Conservation (phyloP, 768 basidiomycete genomes). For the Coprinellus micaceus region DNA sequence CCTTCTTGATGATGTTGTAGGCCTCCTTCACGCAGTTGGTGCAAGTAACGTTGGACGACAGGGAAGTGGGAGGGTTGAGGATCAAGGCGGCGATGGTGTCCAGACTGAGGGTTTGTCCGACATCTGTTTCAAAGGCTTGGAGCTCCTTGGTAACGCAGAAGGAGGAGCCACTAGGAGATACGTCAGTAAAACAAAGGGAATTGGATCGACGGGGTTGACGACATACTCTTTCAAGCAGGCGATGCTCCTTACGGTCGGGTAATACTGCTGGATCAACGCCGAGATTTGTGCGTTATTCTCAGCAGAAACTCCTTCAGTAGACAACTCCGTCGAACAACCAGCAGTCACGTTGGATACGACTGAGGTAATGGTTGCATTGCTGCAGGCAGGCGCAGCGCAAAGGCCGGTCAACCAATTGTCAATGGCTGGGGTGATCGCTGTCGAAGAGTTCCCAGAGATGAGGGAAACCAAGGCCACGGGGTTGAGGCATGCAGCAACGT, state of each 20-base stretch:
- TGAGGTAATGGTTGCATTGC: constrained; percentile 53
- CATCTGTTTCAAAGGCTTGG: constrained; percentile 42
- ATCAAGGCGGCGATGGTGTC: constrained; percentile 23
- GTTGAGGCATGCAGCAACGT: constrained; percentile 47
- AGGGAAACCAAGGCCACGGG: constrained; percentile 42
- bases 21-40: constrained; percentile 50
- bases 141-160: constrained; percentile 59
- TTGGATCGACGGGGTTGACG: neutral
- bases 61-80: constrained; percentile 10
- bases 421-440: constrained; percentile 46
- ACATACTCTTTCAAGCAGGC: constrained; percentile 67
- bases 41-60: constrained; percentile 43
- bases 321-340: constrained; percentile 42
- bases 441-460: constrained; percentile 26
- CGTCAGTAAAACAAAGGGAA: neutral
- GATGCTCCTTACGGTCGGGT: constrained; percentile 54
- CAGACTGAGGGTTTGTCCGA: constrained; percentile 35
- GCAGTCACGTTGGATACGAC: constrained; percentile 51
- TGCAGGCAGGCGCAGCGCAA: constrained; percentile 51
- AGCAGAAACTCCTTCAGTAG: constrained; percentile 24
- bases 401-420: constrained; percentile 59
- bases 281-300: constrained; percentile 26
- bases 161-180: constrained; percentile 29
- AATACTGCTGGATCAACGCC: constrained; percentile 44
- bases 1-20: constrained; percentile 39